Percentiles rank a stretch among this genome's conserved stretches.
Evolutionary conservation across 2,329 filamentous ascomycete species (phyloP).

Genomic region (Thielaviopsis musarum): DNA sequence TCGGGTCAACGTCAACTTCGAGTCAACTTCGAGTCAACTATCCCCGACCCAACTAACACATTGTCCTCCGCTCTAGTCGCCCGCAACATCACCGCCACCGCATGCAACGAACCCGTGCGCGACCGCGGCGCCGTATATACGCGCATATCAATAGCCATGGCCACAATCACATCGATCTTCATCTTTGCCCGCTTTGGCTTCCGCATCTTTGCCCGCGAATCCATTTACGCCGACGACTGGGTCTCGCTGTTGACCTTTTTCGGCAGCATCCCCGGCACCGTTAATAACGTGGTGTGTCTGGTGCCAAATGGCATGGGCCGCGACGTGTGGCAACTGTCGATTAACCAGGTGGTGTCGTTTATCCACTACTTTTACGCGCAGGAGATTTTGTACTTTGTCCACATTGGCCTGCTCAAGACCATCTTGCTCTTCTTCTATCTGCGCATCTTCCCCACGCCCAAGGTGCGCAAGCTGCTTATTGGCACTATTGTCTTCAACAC

Average conservation of each 20-base stretch:
- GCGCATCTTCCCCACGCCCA: slow-evolving; percentile 30
- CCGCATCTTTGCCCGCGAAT: slow-evolving; percentile 20
- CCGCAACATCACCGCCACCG: slow-evolving; percentile 15
- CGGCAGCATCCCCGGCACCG: slow-evolving; percentile 17
- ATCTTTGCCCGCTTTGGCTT: slow-evolving; percentile 26
- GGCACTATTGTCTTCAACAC: slow-evolving; percentile 24
- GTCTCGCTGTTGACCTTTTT: slow-evolving; percentile 18
- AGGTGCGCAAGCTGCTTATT: slow-evolving; percentile 25
- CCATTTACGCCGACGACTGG: slow-evolving; percentile 24
- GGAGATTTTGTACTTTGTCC: slow-evolving; percentile 29
- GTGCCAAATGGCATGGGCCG: slow-evolving; percentile 27
- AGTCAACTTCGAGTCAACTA: neutral
- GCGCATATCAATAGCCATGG: slow-evolving; percentile 20
- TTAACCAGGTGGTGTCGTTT: slow-evolving; percentile 26
- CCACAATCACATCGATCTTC: slow-evolving; percentile 23
- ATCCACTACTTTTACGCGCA: slow-evolving; percentile 26
- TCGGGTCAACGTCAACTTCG: too few relatives aligned
- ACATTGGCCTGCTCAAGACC: slow-evolving; percentile 30
- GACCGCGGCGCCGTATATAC: slow-evolving; percentile 21
- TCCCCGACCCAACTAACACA: neutral
- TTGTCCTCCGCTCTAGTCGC: neutral
- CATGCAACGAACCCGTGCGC: slow-evolving; percentile 17
- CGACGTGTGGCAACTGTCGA: slow-evolving; percentile 30
- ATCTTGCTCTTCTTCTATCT: slow-evolving; percentile 38
- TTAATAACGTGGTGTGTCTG: slow-evolving; percentile 19